Base-by-base conservation (phyloP, 768 basidiomycete genomes). In the Dioszegia hungarica region DNA sequence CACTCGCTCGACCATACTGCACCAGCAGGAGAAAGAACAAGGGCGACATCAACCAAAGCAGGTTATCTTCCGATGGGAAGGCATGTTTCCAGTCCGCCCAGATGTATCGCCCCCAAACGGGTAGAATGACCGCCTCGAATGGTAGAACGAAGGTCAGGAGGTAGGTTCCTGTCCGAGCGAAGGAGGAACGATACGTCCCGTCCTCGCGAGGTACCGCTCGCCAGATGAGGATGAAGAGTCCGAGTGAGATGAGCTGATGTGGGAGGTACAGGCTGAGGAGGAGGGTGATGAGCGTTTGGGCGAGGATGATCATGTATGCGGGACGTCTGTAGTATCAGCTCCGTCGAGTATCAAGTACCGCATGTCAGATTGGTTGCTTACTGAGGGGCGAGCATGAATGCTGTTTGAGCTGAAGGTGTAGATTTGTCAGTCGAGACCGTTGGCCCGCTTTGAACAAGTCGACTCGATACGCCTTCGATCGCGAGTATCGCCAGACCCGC, bases 81-180 rank as follows among this genome's bases (percentile, higher is more conserved):
- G 88, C 88, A 5, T 85, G 85, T 8, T 82, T 85, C 59, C 84
- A 82, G 10, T 89, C 87, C 0, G 88, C 88, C 34, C 83, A 80
- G 11, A 94, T 78, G 36, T 91, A 93, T 47, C 90, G 83, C 2
- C 86, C 86, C 93, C 93, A 97, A 2, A 94, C 90, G 1, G 83
- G 86, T 24, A 97, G 79, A 5, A 87, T 85, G 0, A 89, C 86
- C 2, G 84, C 86, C 5, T 81, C 81, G 54, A 89, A 78, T 0
- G 92, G 92, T 0, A 94, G 77, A 2, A 92, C 79, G 82, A 85
- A 86, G 17, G 87, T 86, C 82, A 91, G 84, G 31, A 51, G 34
- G 38, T 36, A 38, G n/a, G 24, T 20, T 3, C 49, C 49, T 8
- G 25, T 92, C 78, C 49, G 91, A 77, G 11, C 44, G 24, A 92